Percentiles rank a stretch among this genome's conserved stretches.
These are phyloP conservation scores for Cadophora gregata DNA, from an alignment of 2,329 filamentous ascomycete species.

Conservation along the genomic window DNA sequence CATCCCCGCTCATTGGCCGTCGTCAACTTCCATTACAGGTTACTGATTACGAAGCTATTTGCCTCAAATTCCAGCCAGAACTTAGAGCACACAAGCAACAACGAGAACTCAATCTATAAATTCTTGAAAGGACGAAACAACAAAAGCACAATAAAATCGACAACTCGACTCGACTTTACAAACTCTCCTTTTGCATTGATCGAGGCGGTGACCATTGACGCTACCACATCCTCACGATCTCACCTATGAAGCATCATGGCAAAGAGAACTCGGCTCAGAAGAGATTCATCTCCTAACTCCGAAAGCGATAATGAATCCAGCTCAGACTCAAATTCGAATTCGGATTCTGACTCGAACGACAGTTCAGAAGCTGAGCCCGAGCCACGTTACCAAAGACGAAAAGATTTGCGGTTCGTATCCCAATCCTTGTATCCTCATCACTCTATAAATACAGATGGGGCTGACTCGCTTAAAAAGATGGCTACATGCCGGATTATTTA, in stretches of 20 bases:
- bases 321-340: neutral
- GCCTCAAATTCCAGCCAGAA: too few relatives aligned
- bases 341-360: neutral
- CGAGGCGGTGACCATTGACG: neutral
- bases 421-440: neutral
- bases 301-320: neutral
- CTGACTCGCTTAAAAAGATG: conserved; percentile 13
- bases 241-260: neutral
- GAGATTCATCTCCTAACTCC: neutral
- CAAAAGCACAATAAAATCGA: too few relatives aligned
- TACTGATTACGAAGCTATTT: too few relatives aligned
- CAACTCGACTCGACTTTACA: too few relatives aligned
- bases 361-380: neutral
- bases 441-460: neutral
- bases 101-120: too few relatives aligned
- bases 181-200: too few relatives aligned
- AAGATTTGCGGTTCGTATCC: neutral
- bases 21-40: too few relatives aligned
- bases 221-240: neutral
- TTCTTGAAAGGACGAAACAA: too few relatives aligned
- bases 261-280: neutral
- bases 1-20: too few relatives aligned
- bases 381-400: neutral
- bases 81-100: too few relatives aligned
- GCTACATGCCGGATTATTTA: conserved; percentile 30